Evolutionary conservation across 2,329 filamentous ascomycete genomes (phyloP).

Genomic region (Penicillium sp.): DNA sequence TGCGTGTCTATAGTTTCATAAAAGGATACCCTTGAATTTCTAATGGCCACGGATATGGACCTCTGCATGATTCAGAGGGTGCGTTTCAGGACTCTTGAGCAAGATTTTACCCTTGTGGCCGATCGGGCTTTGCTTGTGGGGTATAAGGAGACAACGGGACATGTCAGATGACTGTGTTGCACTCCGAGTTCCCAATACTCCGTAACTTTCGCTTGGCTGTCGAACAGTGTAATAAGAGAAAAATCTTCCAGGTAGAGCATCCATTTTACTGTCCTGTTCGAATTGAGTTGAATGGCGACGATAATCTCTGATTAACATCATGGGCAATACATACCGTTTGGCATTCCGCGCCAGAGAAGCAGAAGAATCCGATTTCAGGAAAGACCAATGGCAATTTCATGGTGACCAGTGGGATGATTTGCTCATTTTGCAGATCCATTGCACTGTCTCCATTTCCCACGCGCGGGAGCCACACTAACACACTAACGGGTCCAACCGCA

Average conservation of each 20-base stretch:
- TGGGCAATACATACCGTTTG: background rate
- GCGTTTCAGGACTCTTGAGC: background rate
- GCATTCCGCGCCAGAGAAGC: background rate
- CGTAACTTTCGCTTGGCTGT: background rate
- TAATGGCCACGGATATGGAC: background rate
- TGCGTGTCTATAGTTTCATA: background rate
- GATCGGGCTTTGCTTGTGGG: background rate
- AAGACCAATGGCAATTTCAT: background rate
- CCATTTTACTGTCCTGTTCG: background rate
- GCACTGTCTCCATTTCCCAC: background rate
- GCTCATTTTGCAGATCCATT: background rate
- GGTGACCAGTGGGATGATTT: background rate
- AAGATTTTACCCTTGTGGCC: background rate
- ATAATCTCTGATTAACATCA: background rate
- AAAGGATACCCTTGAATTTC: background rate
- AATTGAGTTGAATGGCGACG: background rate
- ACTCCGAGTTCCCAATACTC: background rate
- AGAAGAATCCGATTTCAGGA: background rate
- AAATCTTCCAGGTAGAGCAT: background rate
- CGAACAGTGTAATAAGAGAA: background rate
- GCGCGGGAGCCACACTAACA: conserved; percentile 15
- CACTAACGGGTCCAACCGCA: conserved; percentile 34
- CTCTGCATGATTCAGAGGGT: background rate
- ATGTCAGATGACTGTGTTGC: background rate
- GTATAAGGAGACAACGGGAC: background rate